Evolutionary conservation across 192 early-diverging fungal species (phyloP).

Genomic region (Helicostylum pulchrum): DNA sequence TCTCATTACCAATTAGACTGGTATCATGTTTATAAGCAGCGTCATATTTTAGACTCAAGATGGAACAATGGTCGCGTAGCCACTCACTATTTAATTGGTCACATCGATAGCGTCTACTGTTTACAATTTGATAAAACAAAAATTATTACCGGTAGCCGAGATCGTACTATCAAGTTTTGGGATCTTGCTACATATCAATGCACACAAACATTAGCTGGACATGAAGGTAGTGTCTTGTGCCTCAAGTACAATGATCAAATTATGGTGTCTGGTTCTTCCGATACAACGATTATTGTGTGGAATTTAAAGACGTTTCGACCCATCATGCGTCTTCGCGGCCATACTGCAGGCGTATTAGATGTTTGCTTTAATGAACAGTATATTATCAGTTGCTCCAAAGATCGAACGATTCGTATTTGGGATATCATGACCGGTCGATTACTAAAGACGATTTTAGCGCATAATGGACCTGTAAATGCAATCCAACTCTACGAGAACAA

Average conservation of each 20-base stretch:
- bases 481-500: slow-evolving; percentile 71
- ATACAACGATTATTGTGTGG: slow-evolving; percentile 88
- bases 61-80: slow-evolving; percentile 52
- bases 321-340: slow-evolving; percentile 62
- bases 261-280: slow-evolving; percentile 86
- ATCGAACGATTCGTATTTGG: slow-evolving; percentile 90
- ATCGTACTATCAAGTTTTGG: slow-evolving; percentile 85
- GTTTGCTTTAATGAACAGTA: slow-evolving; percentile 74
- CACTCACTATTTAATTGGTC: slow-evolving; percentile 66
- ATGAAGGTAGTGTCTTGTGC: slow-evolving; percentile 74
- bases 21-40: slow-evolving; percentile 71
- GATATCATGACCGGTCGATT: slow-evolving; percentile 58
- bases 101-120: slow-evolving; percentile 89
- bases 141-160: slow-evolving; percentile 78
- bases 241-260: slow-evolving; percentile 81
- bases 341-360: slow-evolving; percentile 81
- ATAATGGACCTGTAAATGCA: slow-evolving; percentile 96
- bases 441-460: slow-evolving; percentile 72
- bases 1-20: slow-evolving; percentile 48
- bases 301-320: slow-evolving; percentile 51
- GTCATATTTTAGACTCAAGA: slow-evolving; percentile 57
- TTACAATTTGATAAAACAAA: slow-evolving; percentile 82
- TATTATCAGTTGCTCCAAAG: slow-evolving; percentile 93
- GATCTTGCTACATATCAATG: slow-evolving; percentile 62
- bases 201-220: slow-evolving; percentile 63